phyloP scores from a whole-genome alignment of 495 filamentous ascomycete species.

The Neurospora terricola region DNA sequence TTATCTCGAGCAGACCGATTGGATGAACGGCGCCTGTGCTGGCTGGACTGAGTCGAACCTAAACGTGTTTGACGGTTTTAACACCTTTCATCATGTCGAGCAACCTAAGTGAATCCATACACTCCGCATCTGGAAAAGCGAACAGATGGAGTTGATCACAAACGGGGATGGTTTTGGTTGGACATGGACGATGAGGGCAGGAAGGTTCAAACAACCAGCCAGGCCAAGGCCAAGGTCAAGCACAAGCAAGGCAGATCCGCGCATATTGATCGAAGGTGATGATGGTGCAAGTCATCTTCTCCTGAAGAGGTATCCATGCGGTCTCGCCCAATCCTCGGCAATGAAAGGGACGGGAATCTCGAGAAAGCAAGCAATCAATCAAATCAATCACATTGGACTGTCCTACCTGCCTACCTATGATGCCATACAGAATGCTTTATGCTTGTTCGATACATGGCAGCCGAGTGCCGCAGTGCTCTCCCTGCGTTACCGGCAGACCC shows the following conservation, averaged over 20 bases:
- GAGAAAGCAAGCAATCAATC: not conserved
- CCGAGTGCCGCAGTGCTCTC: not conserved
- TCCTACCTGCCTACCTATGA: not conserved
- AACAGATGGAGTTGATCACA: not conserved
- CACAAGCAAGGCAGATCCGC: not conserved
- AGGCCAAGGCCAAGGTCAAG: not conserved
- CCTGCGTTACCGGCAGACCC: too few relatives aligned
- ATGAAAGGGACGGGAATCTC: not conserved
- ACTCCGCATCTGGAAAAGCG: not conserved
- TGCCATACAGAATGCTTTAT: not conserved
- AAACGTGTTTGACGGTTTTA: not conserved
- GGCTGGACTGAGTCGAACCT: not conserved
- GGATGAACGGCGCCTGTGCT: not conserved
- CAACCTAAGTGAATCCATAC: not conserved
- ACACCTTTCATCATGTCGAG: not conserved
- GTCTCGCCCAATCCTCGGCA: too few relatives aligned
- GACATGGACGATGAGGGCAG: not conserved
- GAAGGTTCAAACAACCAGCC: not conserved
- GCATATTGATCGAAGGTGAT: not conserved
- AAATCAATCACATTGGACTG: not conserved
- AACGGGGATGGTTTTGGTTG: not conserved
- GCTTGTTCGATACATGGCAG: not conserved
- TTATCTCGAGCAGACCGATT: not conserved
- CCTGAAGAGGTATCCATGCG: too few relatives aligned
- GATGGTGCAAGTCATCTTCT: not conserved